Conservation (phyloP, 345 rosid genomes). For the Pelargonium nanum region DNA sequence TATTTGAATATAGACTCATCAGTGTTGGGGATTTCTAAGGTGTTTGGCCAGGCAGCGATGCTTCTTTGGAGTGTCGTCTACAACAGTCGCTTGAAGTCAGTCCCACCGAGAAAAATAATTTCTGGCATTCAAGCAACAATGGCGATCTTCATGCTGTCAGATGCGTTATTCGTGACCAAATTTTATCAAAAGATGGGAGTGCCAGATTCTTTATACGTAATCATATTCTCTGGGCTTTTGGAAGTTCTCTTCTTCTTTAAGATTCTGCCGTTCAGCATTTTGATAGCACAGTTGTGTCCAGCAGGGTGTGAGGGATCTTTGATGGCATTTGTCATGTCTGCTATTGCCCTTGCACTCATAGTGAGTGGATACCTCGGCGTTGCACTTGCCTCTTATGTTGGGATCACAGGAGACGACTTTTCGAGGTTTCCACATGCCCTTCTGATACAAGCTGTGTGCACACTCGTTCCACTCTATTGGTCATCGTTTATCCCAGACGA, state of each 20-base stretch:
- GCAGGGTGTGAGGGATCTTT: slow-evolving; percentile 86
- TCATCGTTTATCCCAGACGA: slow-evolving; percentile 52
- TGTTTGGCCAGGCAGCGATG: slow-evolving; percentile 72
- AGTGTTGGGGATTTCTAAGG: slow-evolving; percentile 65
- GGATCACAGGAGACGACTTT: slow-evolving; percentile 55
- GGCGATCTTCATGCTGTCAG: slow-evolving; percentile 59
- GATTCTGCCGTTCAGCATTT: slow-evolving; percentile 63
- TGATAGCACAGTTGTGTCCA: slow-evolving; percentile 65
- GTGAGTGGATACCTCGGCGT: slow-evolving; percentile 73
- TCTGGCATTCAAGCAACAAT: slow-evolving; percentile 52
- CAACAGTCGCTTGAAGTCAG: slow-evolving; percentile 39
- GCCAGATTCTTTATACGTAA: slow-evolving; percentile 47
- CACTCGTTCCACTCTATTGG: slow-evolving; percentile 43
- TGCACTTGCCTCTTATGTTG: slow-evolving; percentile 51
- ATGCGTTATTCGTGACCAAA: slow-evolving; percentile 58
- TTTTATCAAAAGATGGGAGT: slow-evolving; percentile 49
- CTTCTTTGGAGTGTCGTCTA: slow-evolving; percentile 71
- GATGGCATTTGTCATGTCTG: slow-evolving; percentile 73
- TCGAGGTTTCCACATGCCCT: slow-evolving; percentile 53
- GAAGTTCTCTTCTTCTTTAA: slow-evolving; percentile 69
- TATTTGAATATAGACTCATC: slow-evolving; percentile 46
- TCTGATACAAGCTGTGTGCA: slow-evolving; percentile 50
- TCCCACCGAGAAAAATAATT: slow-evolving; percentile 55
- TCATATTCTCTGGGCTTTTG: slow-evolving; percentile 51
- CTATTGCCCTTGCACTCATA: slow-evolving; percentile 58